These are phyloP conservation scores for Acer yangbiense DNA, from an alignment of 345 rosid genomes.

Conservation along the genomic window DNA sequence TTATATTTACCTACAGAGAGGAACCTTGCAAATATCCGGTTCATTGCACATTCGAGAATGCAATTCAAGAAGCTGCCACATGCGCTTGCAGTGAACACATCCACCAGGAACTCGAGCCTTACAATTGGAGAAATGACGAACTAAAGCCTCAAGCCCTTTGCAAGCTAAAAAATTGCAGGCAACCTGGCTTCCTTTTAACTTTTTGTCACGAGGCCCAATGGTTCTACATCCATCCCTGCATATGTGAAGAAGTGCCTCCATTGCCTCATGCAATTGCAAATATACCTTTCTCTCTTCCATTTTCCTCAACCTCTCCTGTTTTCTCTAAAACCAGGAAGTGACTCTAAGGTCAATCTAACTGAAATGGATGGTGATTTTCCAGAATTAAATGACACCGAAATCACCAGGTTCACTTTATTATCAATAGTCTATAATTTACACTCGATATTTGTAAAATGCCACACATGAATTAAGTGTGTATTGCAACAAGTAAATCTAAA, in stretches of 20 bases:
- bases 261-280: constrained; percentile 69
- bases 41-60: constrained; percentile 79
- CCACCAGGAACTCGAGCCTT: constrained; percentile 70
- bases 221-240: constrained; percentile 86
- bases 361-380: neutral
- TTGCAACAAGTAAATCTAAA: neutral
- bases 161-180: constrained; percentile 76
- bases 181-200: constrained; percentile 52
- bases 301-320: constrained; percentile 56
- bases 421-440: neutral
- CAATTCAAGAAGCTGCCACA: constrained; percentile 94
- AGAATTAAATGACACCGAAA: neutral
- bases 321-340: constrained; percentile 37
- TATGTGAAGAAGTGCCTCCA: constrained; percentile 90
- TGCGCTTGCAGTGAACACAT: constrained; percentile 75
- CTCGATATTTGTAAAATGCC: neutral
- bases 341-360: constrained; percentile 1
- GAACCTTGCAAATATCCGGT: constrained; percentile 79
- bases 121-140: constrained; percentile 81
- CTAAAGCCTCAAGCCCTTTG: constrained; percentile 73
- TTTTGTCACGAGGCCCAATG: constrained; percentile 77
- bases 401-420: neutral
- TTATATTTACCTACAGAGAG: constrained; percentile 72
- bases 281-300: constrained; percentile 66
- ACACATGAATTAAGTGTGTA: neutral